Evolutionary conservation across 805 yeast species (phyloP).

Genomic region (Barnettozyma vustinii): DNA sequence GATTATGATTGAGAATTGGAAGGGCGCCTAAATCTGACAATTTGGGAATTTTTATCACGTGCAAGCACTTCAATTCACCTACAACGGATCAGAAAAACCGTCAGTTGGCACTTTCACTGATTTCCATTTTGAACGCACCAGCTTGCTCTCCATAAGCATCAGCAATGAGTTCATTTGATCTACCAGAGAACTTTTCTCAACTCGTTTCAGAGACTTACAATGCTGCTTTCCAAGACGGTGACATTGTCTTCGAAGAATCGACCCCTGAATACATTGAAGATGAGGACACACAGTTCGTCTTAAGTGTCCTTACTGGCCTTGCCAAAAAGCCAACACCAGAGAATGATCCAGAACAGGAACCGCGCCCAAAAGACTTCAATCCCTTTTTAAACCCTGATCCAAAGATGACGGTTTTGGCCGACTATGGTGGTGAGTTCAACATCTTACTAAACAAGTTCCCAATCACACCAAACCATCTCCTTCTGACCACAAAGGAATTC

Average conservation of each 20-base stretch:
- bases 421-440: constrained; percentile 46
- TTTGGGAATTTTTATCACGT: too few relatives aligned
- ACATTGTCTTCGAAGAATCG: constrained; percentile 48
- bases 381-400: constrained; percentile 85
- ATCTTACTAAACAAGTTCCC: constrained; percentile 85
- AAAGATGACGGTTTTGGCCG: constrained; percentile 54
- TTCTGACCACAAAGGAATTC: constrained; percentile 72
- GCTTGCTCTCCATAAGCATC: background rate
- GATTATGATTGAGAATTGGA: too few relatives aligned
- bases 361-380: constrained; percentile 36
- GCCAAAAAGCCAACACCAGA: constrained; percentile 35
- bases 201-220: constrained; percentile 37
- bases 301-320: constrained; percentile 30
- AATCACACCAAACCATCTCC: constrained; percentile 69
- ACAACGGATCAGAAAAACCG: too few relatives aligned
- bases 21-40: too few relatives aligned
- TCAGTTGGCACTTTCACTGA: background rate
- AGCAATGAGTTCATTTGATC: constrained; percentile 19
- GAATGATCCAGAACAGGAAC: constrained; percentile 27
- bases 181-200: constrained; percentile 36
- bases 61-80: too few relatives aligned
- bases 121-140: background rate
- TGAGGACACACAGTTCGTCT: constrained; percentile 27
- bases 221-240: constrained; percentile 40
- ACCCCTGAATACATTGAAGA: constrained; percentile 28